These are phyloP conservation scores for Escallonia herrerae DNA, from an alignment of 129 eudicot species.

Conservation along the genomic window DNA sequence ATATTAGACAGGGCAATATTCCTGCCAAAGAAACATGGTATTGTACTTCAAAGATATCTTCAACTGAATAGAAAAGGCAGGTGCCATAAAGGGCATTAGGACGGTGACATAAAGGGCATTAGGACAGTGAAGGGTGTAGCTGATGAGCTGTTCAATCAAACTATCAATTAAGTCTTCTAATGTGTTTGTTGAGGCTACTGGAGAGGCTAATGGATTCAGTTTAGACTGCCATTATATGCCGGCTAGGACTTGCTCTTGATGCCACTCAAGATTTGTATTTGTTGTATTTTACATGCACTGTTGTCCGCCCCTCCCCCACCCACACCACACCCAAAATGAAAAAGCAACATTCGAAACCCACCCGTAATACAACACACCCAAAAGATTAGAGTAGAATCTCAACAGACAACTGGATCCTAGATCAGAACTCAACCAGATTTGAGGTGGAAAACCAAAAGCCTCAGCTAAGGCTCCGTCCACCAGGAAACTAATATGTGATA, in stretches of 20 bases:
- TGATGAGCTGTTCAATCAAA: background rate
- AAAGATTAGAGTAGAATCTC: too few relatives aligned
- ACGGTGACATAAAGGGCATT: background rate
- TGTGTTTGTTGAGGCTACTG: background rate
- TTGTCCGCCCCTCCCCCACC: background rate
- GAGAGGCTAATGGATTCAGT: background rate
- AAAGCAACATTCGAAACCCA: too few relatives aligned
- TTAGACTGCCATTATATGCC: too few relatives aligned
- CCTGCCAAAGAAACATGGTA: slow-evolving; percentile 32
- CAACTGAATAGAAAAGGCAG: background rate
- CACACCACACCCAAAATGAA: background rate
- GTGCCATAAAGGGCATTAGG: slow-evolving; percentile 1
- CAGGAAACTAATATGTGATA: too few relatives aligned
- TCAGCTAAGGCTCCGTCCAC: too few relatives aligned
- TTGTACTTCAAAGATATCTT: background rate
- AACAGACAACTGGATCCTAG: too few relatives aligned
- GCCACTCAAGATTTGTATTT: too few relatives aligned
- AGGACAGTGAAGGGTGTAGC: background rate
- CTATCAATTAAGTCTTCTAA: background rate
- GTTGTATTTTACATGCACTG: background rate
- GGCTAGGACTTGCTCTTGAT: too few relatives aligned
- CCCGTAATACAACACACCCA: too few relatives aligned
- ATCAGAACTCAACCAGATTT: too few relatives aligned
- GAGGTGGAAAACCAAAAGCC: too few relatives aligned
- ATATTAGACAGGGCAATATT: slow-evolving; percentile 66